phyloP scores from a whole-genome alignment of 148 eudicot genomes.

The Diospyros kaki region DNA sequence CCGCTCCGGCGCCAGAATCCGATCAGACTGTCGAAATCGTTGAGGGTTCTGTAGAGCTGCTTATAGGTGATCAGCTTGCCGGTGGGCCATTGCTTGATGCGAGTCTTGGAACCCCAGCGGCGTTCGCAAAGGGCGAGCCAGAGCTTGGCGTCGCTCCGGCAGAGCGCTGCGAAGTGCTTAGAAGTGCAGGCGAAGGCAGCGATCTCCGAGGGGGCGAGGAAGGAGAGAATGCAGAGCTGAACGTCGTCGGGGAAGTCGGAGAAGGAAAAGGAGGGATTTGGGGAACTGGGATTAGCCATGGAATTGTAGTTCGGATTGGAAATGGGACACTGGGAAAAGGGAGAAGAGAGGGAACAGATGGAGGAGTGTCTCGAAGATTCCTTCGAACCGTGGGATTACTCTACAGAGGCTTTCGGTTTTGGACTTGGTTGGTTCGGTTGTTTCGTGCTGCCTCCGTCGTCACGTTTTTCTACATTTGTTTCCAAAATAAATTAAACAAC shows the following conservation, averaged over 20 bases:
- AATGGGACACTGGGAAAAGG: too few species aligned
- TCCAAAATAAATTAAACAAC: too few species aligned
- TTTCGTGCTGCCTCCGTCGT: too few species aligned
- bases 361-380: too few species aligned
- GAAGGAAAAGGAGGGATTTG: conserved; percentile 26
- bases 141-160: conserved; percentile 41
- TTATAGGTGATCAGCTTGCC: conserved; percentile 36
- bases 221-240: conserved; percentile 75
- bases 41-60: conserved; percentile 43
- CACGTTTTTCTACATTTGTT: too few species aligned
- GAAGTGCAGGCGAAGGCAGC: conserved; percentile 68
- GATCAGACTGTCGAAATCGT: conserved; percentile 53
- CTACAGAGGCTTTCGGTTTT: too few species aligned
- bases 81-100: conserved; percentile 51
- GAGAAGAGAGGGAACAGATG: too few species aligned
- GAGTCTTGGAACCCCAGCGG: conserved; percentile 63
- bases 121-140: conserved; percentile 85
- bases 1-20: conserved; percentile 85
- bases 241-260: conserved; percentile 90
- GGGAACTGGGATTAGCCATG: conserved; percentile 20
- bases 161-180: conserved; percentile 47
- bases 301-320: background rate
- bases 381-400: too few species aligned
- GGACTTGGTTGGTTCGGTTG: too few species aligned
- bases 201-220: conserved; percentile 62